phyloP scores from a whole-genome alignment of 805 yeast genomes.

The Myxozyma sirexii region DNA sequence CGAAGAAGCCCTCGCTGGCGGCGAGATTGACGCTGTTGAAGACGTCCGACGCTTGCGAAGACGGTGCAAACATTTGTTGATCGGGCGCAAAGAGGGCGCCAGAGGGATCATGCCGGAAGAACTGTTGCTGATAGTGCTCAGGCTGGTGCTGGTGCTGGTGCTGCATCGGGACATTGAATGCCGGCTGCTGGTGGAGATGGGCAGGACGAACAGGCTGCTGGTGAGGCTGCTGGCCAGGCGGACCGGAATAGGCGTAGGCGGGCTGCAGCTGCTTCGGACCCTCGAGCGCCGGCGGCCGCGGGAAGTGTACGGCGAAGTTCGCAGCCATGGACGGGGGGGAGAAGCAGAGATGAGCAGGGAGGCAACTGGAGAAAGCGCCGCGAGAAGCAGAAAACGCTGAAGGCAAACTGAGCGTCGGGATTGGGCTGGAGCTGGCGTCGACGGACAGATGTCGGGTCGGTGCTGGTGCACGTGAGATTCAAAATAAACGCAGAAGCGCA shows the following conservation, averaged over 20 bases:
- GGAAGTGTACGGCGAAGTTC: conserved; percentile 9
- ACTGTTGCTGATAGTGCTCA: too few relatives aligned
- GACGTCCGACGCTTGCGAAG: background rate
- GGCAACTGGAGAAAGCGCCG: too few relatives aligned
- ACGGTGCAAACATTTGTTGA: background rate
- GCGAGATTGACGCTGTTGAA: background rate
- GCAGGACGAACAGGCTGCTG: background rate
- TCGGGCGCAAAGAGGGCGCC: background rate
- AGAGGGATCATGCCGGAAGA: conserved; percentile 30
- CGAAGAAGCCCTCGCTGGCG: conserved; percentile 1
- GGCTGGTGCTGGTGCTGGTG: conserved; percentile 30
- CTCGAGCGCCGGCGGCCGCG: background rate
- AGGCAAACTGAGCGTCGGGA: background rate
- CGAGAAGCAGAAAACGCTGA: background rate
- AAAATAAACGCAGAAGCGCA: background rate
- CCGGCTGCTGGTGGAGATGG: background rate
- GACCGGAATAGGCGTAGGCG: conserved; percentile 1
- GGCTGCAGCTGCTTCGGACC: background rate
- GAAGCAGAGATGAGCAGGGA: background rate
- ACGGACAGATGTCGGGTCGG: background rate
- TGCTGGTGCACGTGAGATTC: background rate
- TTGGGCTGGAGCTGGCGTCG: background rate
- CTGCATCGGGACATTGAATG: conserved; percentile 21
- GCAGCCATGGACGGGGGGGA: conserved; percentile 8
- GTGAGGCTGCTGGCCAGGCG: conserved; percentile 2